These are phyloP conservation scores for Penicillium brevicompactum DNA, from an alignment of 2,329 filamentous ascomycete genomes.

Conservation along the genomic window DNA sequence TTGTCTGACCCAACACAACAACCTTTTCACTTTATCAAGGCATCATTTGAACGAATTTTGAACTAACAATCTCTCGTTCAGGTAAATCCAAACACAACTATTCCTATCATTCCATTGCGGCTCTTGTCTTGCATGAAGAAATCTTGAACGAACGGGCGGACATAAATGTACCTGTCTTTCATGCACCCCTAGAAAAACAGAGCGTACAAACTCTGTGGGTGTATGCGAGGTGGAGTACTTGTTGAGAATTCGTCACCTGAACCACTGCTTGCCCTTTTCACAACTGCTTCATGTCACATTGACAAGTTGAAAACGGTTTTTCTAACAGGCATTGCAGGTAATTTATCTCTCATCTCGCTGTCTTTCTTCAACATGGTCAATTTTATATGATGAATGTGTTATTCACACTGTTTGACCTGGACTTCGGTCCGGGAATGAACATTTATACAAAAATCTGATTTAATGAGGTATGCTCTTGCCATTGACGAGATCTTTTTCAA, in stretches of 20 bases:
- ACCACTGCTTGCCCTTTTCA: slow-evolving; percentile 31
- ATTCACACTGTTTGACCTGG: slow-evolving; percentile 72
- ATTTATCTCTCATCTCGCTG: slow-evolving; percentile 18
- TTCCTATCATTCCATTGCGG: slow-evolving; percentile 18
- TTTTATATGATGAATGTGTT: slow-evolving; percentile 64
- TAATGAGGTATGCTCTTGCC: slow-evolving; percentile 59
- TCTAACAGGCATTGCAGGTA: slow-evolving; percentile 31
- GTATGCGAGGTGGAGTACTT: slow-evolving; percentile 57
- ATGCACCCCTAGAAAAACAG: slow-evolving; percentile 55
- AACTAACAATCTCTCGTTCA: slow-evolving; percentile 35
- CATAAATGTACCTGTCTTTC: slow-evolving; percentile 58
- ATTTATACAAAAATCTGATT: slow-evolving; percentile 70
- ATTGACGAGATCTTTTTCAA: not conserved
- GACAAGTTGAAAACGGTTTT: slow-evolving; percentile 17
- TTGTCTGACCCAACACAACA: slow-evolving; percentile 58
- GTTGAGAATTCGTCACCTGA: slow-evolving; percentile 72
- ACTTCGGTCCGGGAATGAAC: slow-evolving; percentile 59
- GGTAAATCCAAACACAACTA: slow-evolving; percentile 31
- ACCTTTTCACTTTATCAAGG: slow-evolving; percentile 18
- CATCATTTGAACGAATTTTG: slow-evolving; percentile 23
- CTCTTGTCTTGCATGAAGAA: slow-evolving; percentile 56
- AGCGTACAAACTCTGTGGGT: slow-evolving; percentile 67
- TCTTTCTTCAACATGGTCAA: slow-evolving; percentile 33
- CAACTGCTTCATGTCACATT: slow-evolving; percentile 12
- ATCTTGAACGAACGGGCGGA: slow-evolving; percentile 70